These are phyloP conservation scores for Acrodontium crateriforme DNA, from an alignment of 2,329 filamentous ascomycete species.

Conservation along the genomic window DNA sequence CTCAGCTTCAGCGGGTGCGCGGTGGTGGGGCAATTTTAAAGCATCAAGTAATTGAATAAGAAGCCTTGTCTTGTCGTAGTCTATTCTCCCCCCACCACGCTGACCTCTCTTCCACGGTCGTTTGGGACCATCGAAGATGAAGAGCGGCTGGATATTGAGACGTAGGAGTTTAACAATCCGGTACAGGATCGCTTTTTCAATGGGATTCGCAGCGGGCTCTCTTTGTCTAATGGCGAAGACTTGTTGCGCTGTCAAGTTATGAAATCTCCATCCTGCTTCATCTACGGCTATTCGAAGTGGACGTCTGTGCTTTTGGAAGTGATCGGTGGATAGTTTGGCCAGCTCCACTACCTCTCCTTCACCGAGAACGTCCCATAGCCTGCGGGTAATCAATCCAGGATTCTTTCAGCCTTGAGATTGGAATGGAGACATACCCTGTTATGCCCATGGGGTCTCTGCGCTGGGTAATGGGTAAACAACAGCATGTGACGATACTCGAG, in stretches of 20 bases:
- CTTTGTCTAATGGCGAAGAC: slow-evolving; percentile 24
- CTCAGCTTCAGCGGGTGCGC: slow-evolving; percentile 35
- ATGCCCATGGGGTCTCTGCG: too few relatives aligned
- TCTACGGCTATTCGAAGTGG: slow-evolving; percentile 30
- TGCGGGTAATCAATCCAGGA: too few relatives aligned
- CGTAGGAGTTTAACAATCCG: slow-evolving; percentile 33
- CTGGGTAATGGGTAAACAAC: too few relatives aligned
- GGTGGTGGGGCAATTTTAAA: slow-evolving; percentile 29
- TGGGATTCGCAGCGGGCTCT: slow-evolving; percentile 25
- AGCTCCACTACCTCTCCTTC: slow-evolving; percentile 22
- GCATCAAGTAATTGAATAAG: slow-evolving; percentile 25
- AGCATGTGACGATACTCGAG: too few relatives aligned
- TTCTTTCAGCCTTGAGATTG: too few relatives aligned
- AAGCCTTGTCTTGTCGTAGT: slow-evolving; percentile 20
- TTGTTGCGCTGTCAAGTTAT: slow-evolving; percentile 23
- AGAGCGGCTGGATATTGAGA: slow-evolving; percentile 38
- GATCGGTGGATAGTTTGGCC: slow-evolving; percentile 25
- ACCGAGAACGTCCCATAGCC: slow-evolving; percentile 26
- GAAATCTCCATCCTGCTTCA: slow-evolving; percentile 31
- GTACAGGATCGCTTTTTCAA: slow-evolving; percentile 29
- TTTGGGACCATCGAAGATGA: slow-evolving; percentile 41
- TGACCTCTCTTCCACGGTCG: slow-evolving; percentile 25
- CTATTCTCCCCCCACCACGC: slow-evolving; percentile 17
- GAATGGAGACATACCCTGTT: too few relatives aligned
- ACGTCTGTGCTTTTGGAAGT: slow-evolving; percentile 21